Evolutionary conservation across 2,329 filamentous ascomycete species (phyloP), one percentile per base, ranked within the genome.

Genomic region (Apiospora phragmitis): DNA sequence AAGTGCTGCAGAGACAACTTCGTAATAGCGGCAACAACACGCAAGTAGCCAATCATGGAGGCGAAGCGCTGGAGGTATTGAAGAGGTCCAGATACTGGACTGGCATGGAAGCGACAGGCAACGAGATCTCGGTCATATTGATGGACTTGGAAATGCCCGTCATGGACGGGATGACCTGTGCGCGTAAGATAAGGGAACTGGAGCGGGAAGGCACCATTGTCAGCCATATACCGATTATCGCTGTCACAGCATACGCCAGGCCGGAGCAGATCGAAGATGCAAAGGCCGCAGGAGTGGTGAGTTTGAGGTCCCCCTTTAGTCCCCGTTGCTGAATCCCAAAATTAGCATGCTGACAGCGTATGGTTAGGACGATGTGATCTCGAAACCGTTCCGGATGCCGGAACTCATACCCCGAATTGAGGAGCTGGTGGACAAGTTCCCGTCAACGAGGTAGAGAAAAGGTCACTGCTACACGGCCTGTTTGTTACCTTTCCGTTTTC

Each of bases 81-180:
- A 83, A 86, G 71, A 83, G 81, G 67, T 90, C 89, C 11, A 83
- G 84, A 7, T 90, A 88, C 77, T 90, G 89, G 89, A 77, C 79
- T 29, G 85, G 85, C 18, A 81, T 85, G 11, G 84, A 85, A 72
- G 71, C 79, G 21, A 80, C 83, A 18, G 85, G 85, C 2, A 80
- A 85, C 11, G 86, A 90, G 66, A 85, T 93, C 32, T 89, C 89
- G 11, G 85, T 94, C 65, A 90, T 95, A 16, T 80, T 95, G 7
- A 94, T 95, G 92, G 93, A 95, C 77, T 85, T 94, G 66, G 92
- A 94, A 76, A 95, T 95, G 93, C 93, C 93, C 1, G 87, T 94
- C 59, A 94, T 94, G 93, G 92, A 95, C 76, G 93, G 93, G 45
- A 88, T 93, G 80, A 92, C 91, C 2, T 94, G 92, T 73, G 90